Conservation (phyloP, 345 rosid species). For the Lepidium africanum region DNA sequence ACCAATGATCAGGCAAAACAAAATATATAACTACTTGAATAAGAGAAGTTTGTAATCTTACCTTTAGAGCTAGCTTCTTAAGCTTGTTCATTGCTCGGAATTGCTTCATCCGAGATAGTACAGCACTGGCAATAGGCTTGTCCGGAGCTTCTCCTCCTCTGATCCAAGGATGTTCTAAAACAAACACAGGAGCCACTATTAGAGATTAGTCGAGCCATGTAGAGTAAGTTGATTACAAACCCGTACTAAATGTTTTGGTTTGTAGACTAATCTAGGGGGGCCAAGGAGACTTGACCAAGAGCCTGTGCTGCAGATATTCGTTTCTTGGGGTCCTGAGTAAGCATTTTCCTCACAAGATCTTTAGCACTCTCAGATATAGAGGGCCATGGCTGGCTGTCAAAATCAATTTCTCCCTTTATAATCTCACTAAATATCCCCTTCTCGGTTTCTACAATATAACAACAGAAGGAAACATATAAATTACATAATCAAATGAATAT, state of each 20-base stretch:
- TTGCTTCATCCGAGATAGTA: constrained; percentile 89
- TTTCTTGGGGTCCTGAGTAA: constrained; percentile 58
- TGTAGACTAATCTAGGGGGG: background rate
- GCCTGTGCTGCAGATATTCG: constrained; percentile 73
- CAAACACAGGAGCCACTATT: background rate
- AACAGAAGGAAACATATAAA: background rate
- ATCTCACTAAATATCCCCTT: constrained; percentile 71
- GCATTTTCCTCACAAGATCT: constrained; percentile 73
- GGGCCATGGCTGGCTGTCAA: constrained; percentile 82
- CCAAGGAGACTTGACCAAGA: constrained; percentile 47
- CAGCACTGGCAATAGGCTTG: constrained; percentile 76
- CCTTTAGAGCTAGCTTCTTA: constrained; percentile 85
- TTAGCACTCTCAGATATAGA: constrained; percentile 76
- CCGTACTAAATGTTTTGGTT: background rate
- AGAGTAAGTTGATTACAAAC: background rate
- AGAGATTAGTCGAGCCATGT: background rate
- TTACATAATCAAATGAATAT: background rate
- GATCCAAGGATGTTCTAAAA: constrained; percentile 21
- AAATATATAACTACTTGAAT: background rate
- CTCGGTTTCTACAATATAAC: constrained; percentile 51
- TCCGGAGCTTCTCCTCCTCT: constrained; percentile 74
- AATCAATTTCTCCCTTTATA: constrained; percentile 64
- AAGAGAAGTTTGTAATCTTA: constrained; percentile 18
- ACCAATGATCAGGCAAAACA: background rate
- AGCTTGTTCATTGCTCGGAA: constrained; percentile 92